A percentile compares a stretch with the other conserved stretches of the same genome.
phyloP scores from a whole-genome alignment of 2,329 filamentous ascomycete species.

The Westerdykella aurantiaca region DNA sequence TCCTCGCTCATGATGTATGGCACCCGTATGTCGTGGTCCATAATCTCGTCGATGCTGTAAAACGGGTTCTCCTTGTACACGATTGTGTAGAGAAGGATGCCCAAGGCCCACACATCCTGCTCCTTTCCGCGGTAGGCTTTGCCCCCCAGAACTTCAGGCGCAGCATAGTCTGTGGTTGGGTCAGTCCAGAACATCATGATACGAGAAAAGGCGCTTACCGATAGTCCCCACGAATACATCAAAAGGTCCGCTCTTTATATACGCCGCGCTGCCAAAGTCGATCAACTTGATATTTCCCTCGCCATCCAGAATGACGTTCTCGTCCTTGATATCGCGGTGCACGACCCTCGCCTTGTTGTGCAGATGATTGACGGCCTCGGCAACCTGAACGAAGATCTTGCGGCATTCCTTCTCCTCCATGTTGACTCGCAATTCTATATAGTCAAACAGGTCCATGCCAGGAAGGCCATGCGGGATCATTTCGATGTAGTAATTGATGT shows the following conservation, averaged over 20 bases:
- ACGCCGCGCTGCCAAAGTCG: constrained; percentile 95
- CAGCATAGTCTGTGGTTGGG: constrained; percentile 72
- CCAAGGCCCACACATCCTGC: constrained; percentile 96
- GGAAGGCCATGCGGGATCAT: constrained; percentile 93
- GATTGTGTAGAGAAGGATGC: constrained; percentile 95
- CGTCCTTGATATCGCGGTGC: constrained; percentile 97
- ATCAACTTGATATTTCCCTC: constrained; percentile 95
- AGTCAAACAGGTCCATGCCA: constrained; percentile 98
- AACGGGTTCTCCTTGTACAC: constrained; percentile 99
- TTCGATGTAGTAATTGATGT: constrained; percentile 96
- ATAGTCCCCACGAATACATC: constrained; percentile 99
- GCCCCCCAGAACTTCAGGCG: constrained; percentile 93
- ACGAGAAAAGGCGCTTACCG: constrained; percentile 53
- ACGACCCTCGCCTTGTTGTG: constrained; percentile 89
- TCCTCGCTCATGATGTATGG: constrained; percentile 85
- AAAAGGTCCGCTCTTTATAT: constrained; percentile 97
- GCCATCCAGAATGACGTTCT: constrained; percentile 93
- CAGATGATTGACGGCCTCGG: constrained; percentile 80
- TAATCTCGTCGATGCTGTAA: constrained; percentile 98
- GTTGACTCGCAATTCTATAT: constrained; percentile 90
- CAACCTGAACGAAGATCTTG: constrained; percentile 93
- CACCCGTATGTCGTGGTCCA: constrained; percentile 89
- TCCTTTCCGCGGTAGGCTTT: constrained; percentile 90
- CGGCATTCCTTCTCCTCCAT: constrained; percentile 94
- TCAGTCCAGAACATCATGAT: constrained; percentile 2